Conservation (phyloP, 2,329 filamentous ascomycete genomes). For the Aspergillus pseudonomiae region DNA sequence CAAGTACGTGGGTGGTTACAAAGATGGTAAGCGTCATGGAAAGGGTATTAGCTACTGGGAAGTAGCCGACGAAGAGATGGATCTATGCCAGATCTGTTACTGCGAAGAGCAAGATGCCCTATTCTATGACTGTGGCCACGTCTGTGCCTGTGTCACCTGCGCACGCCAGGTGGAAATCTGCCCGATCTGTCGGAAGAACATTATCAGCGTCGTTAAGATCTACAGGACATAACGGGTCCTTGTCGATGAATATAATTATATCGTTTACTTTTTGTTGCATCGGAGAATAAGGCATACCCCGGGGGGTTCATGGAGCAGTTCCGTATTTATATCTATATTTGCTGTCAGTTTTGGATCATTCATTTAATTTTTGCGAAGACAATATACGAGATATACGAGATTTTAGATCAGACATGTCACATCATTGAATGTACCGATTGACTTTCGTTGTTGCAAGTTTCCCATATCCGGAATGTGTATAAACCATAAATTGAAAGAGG, state of each 20-base stretch:
- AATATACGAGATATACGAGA: not conserved
- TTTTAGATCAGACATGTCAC: not conserved
- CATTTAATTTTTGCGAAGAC: not conserved
- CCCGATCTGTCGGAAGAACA: conserved; percentile 62
- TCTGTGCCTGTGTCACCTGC: conserved; percentile 63
- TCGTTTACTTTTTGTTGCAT: conserved; percentile 9
- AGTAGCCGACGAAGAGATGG: conserved; percentile 63
- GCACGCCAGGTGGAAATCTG: conserved; percentile 62
- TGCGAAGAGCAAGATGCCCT: conserved; percentile 61
- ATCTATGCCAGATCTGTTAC: conserved; percentile 65
- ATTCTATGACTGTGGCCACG: conserved; percentile 66
- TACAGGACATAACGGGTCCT: conserved; percentile 44
- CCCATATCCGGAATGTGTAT: not conserved
- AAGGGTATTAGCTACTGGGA: conserved; percentile 66
- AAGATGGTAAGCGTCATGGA: conserved; percentile 62
- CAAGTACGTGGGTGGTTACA: conserved; percentile 64
- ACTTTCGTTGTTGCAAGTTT: not conserved
- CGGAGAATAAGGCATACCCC: conserved; percentile 26
- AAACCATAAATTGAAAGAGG: not conserved
- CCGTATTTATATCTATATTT: not conserved
- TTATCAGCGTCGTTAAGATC: conserved; percentile 61
- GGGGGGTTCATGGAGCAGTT: conserved; percentile 13
- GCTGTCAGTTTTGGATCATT: not conserved
- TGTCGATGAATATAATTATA: not conserved
- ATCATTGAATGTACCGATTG: not conserved